A percentile compares a stretch with the other conserved stretches of the same genome.
These are phyloP conservation scores for Hygrophila difformis DNA, from an alignment of 257 asterid species.

Conservation along the genomic window DNA sequence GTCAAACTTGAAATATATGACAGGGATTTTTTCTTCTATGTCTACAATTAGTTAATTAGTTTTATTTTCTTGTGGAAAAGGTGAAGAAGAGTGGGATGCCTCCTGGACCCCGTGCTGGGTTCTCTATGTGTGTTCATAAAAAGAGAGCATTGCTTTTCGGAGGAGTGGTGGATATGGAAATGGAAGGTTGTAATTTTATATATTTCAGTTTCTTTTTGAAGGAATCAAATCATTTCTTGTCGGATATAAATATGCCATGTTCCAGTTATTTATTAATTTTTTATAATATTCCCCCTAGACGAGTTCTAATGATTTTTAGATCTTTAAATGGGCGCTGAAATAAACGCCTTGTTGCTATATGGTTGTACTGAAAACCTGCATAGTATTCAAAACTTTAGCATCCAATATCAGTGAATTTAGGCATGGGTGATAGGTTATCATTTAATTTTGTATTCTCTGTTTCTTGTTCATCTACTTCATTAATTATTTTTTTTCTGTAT, in stretches of 20 bases:
- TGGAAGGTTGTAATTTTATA: conserved; percentile 50
- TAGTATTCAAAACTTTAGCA: no score
- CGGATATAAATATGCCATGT: conserved; percentile 7
- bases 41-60: conserved; percentile 7
- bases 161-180: conserved; percentile 98
- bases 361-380: no score
- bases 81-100: conserved; percentile 97
- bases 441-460: neutral
- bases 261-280: neutral
- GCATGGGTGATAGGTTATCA: neutral
- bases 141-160: conserved; percentile 93
- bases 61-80: conserved; percentile 27
- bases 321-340: neutral
- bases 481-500: no score
- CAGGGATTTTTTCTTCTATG: neutral
- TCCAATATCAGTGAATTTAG: no score
- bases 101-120: conserved; percentile 98
- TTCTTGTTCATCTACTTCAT: no score
- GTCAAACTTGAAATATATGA: no score
- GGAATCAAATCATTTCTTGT: neutral
- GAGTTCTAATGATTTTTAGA: conserved; percentile 10
- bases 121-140: conserved; percentile 89
- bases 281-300: conserved; percentile 6
- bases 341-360: neutral
- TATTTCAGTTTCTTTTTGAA: conserved; percentile 10